Base-by-base conservation (phyloP, 2,329 filamentous ascomycete genomes). In the Sporothrix curviconia region DNA sequence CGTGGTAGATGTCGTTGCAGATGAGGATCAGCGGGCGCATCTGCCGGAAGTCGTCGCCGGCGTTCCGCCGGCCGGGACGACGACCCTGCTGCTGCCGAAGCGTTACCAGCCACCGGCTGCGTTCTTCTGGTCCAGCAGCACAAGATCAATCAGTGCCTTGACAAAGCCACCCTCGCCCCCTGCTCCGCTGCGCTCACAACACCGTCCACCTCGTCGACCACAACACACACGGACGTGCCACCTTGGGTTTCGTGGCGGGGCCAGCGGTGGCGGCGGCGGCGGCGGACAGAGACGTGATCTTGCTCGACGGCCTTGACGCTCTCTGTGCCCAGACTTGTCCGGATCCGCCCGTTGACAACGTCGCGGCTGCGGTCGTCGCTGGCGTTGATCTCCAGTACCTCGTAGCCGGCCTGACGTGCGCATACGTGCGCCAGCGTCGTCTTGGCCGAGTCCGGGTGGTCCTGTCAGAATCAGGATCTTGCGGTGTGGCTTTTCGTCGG, bases 381-480 rank as follows among this genome's bases (percentile, higher is more conserved):
- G 8, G 95, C 94, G 66, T 99, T 99, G 72, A 99, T 95, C 69
- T 99, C 94, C 68, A 97, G 82, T 1, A 95, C 89, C 66, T 97
- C 94, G 66, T 99, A 99, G 0, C 94, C 94, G 5, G 94, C 94
- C 72, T 99, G 94, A 64, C 80, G 86, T 0, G 95, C 95, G 69
- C 94, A 97, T 0, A 99, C 94, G 71, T 99, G 94, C 1, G 94
- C 94, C 49, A 99, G 72, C 0, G 94, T 99, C 0, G 94, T 99
- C 75, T 99, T 99, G 28, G n/a, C 94, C 94, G 11, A 99, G 76
- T 2, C 94, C 94, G 0, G 94, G 94, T 0, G 94, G 91, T 0
- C 94, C 95, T 1, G 92, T 92, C 15, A 99, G 76, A 66, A 99
- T 81, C 11, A 99, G 73, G 7, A 99, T 90, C 70, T 96, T 97